Conservation (phyloP, 1,139 yeast species). For the Nakaseomyces nivariensis region DNA sequence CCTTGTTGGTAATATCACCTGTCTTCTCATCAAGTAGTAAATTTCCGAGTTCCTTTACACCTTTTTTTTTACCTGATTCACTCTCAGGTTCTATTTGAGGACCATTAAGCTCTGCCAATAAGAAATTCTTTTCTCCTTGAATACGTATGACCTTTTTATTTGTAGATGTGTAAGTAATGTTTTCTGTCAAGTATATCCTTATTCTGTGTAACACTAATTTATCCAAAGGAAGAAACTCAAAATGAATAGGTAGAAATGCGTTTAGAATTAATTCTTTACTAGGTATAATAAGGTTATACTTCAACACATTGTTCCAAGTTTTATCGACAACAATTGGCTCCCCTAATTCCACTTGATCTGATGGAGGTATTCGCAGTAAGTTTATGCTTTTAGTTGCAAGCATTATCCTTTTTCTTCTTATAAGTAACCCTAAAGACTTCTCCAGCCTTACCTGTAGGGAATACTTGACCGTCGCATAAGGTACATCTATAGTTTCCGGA, state of each 20-base stretch:
- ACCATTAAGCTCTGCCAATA: slow-evolving; percentile 72
- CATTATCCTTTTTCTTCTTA: slow-evolving; percentile 43
- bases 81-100: slow-evolving; percentile 27
- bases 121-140: slow-evolving; percentile 72
- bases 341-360: slow-evolving; percentile 68
- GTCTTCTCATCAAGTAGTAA: slow-evolving; percentile 28
- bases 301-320: slow-evolving; percentile 86
- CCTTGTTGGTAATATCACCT: slow-evolving; percentile 39
- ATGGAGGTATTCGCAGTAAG: slow-evolving; percentile 65
- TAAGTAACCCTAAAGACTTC: slow-evolving; percentile 67
- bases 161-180: slow-evolving; percentile 56
- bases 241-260: slow-evolving; percentile 71
- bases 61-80: slow-evolving; percentile 22
- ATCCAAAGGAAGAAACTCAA: slow-evolving; percentile 74
- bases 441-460: slow-evolving; percentile 57
- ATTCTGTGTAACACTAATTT: slow-evolving; percentile 79
- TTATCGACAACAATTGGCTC: slow-evolving; percentile 85
- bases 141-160: slow-evolving; percentile 76
- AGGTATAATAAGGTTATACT: slow-evolving; percentile 79
- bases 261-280: slow-evolving; percentile 79
- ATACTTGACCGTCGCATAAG: slow-evolving; percentile 72
- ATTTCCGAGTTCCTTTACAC: slow-evolving; percentile 32
- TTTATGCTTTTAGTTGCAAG: slow-evolving; percentile 50
- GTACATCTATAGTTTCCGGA: slow-evolving; percentile 70
- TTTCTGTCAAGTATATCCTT: slow-evolving; percentile 75